Evolutionary conservation across 2,329 filamentous ascomycete genomes (phyloP).

Genomic region (Penicillium sp.): DNA sequence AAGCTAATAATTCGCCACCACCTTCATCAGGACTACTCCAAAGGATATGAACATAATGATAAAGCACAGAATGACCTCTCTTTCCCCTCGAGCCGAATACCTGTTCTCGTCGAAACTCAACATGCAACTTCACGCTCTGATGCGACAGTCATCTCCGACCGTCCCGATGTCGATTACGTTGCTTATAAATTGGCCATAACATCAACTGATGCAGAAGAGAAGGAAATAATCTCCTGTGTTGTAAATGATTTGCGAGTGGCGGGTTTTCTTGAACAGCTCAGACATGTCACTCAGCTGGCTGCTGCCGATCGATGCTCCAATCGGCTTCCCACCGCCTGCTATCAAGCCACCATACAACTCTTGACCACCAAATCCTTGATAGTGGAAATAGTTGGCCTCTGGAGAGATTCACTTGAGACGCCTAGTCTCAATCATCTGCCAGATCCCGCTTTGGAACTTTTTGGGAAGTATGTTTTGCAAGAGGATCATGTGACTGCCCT

Average conservation of each 20-base stretch:
- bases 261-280: slow-evolving; percentile 34
- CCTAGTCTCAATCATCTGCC: slow-evolving; percentile 29
- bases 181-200: slow-evolving; percentile 32
- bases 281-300: slow-evolving; percentile 28
- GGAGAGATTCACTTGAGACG: slow-evolving; percentile 43
- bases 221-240: slow-evolving; percentile 29
- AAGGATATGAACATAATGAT: not conserved
- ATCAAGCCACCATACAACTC: slow-evolving; percentile 39
- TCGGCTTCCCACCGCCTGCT: slow-evolving; percentile 36
- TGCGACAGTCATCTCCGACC: slow-evolving; percentile 1
- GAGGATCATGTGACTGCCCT: slow-evolving; percentile 23
- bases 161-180: slow-evolving; percentile 9
- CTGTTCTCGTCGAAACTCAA: slow-evolving; percentile 30
- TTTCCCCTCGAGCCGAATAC: slow-evolving; percentile 18
- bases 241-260: slow-evolving; percentile 26
- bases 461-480: slow-evolving; percentile 40
- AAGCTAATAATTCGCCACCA: slow-evolving; percentile 17
- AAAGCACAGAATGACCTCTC: not conserved
- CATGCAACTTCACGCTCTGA: slow-evolving; percentile 8
- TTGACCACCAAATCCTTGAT: slow-evolving; percentile 27
- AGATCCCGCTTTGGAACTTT: slow-evolving; percentile 28
- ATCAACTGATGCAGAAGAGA: slow-evolving; percentile 21
- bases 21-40: slow-evolving; percentile 30
- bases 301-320: slow-evolving; percentile 37
- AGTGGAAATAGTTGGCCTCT: slow-evolving; percentile 42